phyloP scores from a whole-genome alignment of 2,329 filamentous ascomycete genomes.

The Xylaria multiplex region DNA sequence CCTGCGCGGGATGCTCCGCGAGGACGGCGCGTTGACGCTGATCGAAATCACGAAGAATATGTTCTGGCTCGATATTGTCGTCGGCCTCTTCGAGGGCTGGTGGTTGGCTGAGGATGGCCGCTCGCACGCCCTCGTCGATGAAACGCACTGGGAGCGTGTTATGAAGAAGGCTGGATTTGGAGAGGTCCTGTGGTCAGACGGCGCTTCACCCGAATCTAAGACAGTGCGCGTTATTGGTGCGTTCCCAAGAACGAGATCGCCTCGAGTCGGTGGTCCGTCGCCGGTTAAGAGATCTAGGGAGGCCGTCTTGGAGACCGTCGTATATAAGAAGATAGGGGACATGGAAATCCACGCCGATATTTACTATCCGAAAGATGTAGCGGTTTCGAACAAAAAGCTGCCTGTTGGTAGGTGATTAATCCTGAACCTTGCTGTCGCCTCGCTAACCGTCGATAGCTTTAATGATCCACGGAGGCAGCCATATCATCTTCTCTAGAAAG shows the following conservation, averaged over 20 bases:
- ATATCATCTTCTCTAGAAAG: constrained; percentile 53
- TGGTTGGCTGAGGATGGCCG: constrained; percentile 29
- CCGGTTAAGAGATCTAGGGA: constrained; percentile 1
- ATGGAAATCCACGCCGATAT: constrained; percentile 29
- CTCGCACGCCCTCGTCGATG: constrained; percentile 22
- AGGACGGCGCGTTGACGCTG: constrained; percentile 25
- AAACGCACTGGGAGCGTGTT: constrained; percentile 18
- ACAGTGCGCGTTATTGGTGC: constrained; percentile 23
- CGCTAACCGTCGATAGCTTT: constrained; percentile 47
- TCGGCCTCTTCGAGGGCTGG: constrained; percentile 31
- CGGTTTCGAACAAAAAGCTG: background rate
- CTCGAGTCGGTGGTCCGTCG: background rate
- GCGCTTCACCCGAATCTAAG: constrained; percentile 21
- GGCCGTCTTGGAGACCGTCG: constrained; percentile 23
- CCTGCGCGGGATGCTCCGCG: constrained; percentile 24
- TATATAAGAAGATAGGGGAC: constrained; percentile 26
- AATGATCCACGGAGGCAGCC: constrained; percentile 58
- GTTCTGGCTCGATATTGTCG: constrained; percentile 30
- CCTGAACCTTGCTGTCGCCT: background rate
- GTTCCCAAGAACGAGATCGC: constrained; percentile 5
- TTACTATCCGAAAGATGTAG: constrained; percentile 19
- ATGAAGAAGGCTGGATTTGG: constrained; percentile 24
- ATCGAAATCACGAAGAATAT: constrained; percentile 31
- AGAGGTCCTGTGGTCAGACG: constrained; percentile 28
- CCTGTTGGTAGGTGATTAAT: constrained; percentile 20